Conservation (phyloP, 2,329 filamentous ascomycete genomes). For the Hypoxylon sp. region DNA sequence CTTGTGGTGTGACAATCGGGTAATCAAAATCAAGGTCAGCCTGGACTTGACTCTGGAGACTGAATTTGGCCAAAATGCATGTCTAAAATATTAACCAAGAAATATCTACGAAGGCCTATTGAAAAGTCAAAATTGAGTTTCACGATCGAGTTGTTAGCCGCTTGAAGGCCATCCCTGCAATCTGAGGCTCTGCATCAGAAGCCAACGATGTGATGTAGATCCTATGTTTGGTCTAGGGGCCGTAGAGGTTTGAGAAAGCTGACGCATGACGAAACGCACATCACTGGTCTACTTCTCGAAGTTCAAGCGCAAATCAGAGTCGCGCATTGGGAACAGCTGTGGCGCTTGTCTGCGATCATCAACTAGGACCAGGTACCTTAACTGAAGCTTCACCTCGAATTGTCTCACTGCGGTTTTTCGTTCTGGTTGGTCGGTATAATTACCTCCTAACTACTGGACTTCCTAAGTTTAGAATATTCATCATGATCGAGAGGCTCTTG, state of each 20-base stretch:
- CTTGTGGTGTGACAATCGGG: not conserved
- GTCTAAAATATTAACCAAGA: not conserved
- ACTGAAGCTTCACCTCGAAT: conserved; percentile 9
- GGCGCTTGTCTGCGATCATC: conserved; percentile 10
- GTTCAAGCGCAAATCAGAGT: conserved; percentile 31
- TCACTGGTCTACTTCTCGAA: conserved; percentile 10
- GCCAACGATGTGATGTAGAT: conserved; percentile 33
- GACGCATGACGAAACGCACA: conserved; percentile 34
- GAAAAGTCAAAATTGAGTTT: conserved; percentile 16
- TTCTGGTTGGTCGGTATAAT: not conserved
- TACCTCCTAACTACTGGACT: not conserved
- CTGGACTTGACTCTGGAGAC: not conserved
- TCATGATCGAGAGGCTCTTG: conserved; percentile 5
- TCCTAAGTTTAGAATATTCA: conserved; percentile 15
- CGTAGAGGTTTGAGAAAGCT: conserved; percentile 40
- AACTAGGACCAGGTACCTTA: conserved; percentile 6
- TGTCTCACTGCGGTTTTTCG: not conserved
- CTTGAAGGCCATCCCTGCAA: conserved; percentile 39
- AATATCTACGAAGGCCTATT: not conserved
- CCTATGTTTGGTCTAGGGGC: conserved; percentile 40
- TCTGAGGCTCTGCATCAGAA: conserved; percentile 43
- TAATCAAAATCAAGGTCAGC: not conserved
- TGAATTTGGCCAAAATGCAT: conserved; percentile 2
- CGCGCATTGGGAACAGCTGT: conserved; percentile 4
- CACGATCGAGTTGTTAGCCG: conserved; percentile 17